Base-by-base conservation (phyloP, 2,329 filamentous ascomycete species). In the Aspergillus novofumigatus region DNA sequence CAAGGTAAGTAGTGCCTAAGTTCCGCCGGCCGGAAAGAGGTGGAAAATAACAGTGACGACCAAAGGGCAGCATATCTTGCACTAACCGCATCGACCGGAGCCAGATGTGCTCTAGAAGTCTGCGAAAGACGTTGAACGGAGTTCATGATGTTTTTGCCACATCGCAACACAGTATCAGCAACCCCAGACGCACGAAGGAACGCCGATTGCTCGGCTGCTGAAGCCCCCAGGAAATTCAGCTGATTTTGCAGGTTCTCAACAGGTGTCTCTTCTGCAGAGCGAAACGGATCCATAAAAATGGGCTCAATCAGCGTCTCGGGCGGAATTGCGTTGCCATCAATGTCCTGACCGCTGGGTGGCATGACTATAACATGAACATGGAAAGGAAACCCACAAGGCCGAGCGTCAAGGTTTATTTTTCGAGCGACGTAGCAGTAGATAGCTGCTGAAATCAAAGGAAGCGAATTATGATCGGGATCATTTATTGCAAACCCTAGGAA, bases 241-340 rank as follows among this genome's bases (percentile, higher is more conserved):
- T 86, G 80, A 26, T 75, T 75, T 57, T 83, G 80, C 41, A 97
- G 77, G 51, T 83, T 78, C 1, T 78, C 75, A 11, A 84, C 71
- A 0, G 81, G 78, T 0, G 92, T 83, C 72, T 96, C 91, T 14
- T 83, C 75, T 35, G 86, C 82, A 2, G 83, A 86, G 28, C 85
- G 83, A 72, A 90, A 96, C 0, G 92, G 92, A 67, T 96, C 91
- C 62, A 97, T 80, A 69, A 91, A 95, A 84, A 96, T 93, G 49
- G 80, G 78, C 57, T 82, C 78, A 7, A 72, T 72, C 23, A 45
- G 56, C 14, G 55, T 53, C 28, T 56, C 51, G 21, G 42, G 47
- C 17, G 52, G 56, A 11, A 73, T 55, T 48, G 60, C 49, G 57
- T 74, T 65, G 54, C 73, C 84, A 68, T 91, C 83, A 51, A 92